Evolutionary conservation across 441 rosid species (phyloP), one percentile per base, ranked within the genome.

Genomic region (Corymbia calophylla): DNA sequence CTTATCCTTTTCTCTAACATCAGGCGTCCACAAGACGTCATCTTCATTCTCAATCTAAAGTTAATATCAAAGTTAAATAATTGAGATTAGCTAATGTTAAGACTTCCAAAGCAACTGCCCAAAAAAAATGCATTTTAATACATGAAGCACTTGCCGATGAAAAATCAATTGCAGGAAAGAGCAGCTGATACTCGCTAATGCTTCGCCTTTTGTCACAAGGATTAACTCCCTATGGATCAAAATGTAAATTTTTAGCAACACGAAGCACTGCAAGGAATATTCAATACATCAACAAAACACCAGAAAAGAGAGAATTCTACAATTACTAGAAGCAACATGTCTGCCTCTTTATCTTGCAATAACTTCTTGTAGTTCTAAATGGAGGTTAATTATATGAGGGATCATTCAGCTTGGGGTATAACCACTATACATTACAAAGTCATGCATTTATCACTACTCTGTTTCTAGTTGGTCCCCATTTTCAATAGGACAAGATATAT

Each of bases 141-240:
- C 35, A 54, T 86, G 70, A 89, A 87, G 62, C 88, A 92, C 92
- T 93, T 93, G 90, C 99, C 96, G 86, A 89, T 31, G 99, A 95
- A 92, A 97, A 97, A 93, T 97, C 98, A 68, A 97, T 91, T 29
- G 99, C 97, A 39, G 99, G 99, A 93, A 97, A 97, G 35, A 97
- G 88, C 92, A 95, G 88, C 66, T 17, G 92, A 81, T 97, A 97
- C 88, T 97, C 95, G 54, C 91, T 92, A 88, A 96, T 93, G 91
- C 94, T 95, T 91, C 94, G 95, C 92, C 99, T 95, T 90, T 95
- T 95, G 70, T 97, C 99, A 94, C 92, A 91, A 32, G 92, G 92
- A 77, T 89, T 86, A 89, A 91, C 89, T 44, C 92, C 92, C 92
- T 91, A 85, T 66, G 49, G 55, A 49, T 32, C 62, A 44, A 86